Percentiles rank a stretch among this genome's conserved stretches.
Evolutionary conservation across 805 yeast genomes (phyloP).

Genomic region (Candida methanosorbosa): DNA sequence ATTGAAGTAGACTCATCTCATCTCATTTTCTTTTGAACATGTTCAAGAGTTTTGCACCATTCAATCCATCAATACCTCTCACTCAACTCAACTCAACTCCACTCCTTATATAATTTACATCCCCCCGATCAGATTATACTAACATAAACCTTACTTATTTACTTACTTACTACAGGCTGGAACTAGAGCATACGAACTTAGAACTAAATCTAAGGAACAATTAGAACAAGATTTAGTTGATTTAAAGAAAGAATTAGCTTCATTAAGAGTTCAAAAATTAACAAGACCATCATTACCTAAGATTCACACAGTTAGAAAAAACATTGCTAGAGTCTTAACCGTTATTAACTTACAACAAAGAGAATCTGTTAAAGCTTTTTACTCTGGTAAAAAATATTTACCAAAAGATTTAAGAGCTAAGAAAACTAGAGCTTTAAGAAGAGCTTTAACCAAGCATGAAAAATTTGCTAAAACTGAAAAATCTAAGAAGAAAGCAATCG

Average conservation of each 20-base stretch:
- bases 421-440: constrained; percentile 99
- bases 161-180: constrained; percentile 48
- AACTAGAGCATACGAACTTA: constrained; percentile 91
- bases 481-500: constrained; percentile 85
- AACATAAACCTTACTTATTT: too few species aligned
- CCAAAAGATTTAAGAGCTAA: constrained; percentile 99
- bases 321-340: constrained; percentile 97
- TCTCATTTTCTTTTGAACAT: too few species aligned
- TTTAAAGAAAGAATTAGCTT: constrained; percentile 93
- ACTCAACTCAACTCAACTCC: too few species aligned
- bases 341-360: constrained; percentile 96
- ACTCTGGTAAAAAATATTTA: constrained; percentile 89
- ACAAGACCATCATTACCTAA: constrained; percentile 90
- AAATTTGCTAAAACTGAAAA: constrained; percentile 73
- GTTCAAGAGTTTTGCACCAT: too few species aligned
- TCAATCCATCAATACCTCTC: too few species aligned
- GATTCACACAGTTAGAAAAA: constrained; percentile 95
- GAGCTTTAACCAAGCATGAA: constrained; percentile 87
- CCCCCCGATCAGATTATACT: too few species aligned
- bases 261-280: constrained; percentile 92
- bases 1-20: too few species aligned
- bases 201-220: constrained; percentile 95
- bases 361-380: constrained; percentile 88
- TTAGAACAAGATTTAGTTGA: constrained; percentile 91
- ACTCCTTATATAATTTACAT: too few species aligned